Percentiles rank a stretch among this genome's conserved stretches.
phyloP scores from a whole-genome alignment of 2,329 filamentous ascomycete genomes.

The Aspergillus eucalypticola region DNA sequence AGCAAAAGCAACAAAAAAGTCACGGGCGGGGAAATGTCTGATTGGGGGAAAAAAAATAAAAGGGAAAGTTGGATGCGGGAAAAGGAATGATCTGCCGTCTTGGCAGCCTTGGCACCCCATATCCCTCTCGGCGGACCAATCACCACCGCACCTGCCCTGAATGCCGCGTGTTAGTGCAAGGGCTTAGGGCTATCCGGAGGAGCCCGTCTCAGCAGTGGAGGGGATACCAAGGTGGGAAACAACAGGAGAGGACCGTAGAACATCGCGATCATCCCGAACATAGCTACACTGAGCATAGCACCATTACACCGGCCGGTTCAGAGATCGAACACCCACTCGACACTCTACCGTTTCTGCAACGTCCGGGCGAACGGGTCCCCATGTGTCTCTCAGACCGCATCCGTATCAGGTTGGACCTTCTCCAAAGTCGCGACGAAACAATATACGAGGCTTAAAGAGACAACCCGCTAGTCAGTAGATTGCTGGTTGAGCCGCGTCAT shows the following conservation, averaged over 20 bases:
- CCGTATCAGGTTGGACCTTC: neutral
- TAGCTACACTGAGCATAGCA: neutral
- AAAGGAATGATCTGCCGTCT: slow-evolving; percentile 4
- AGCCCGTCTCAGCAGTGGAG: neutral
- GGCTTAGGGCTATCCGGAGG: neutral
- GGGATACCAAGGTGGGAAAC: neutral
- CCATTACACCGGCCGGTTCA: neutral
- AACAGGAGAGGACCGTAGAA: neutral
- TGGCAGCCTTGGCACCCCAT: neutral
- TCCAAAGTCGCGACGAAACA: neutral
- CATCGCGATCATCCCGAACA: neutral
- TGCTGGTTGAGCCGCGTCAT: neutral
- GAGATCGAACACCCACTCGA: neutral
- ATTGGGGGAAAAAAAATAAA: neutral
- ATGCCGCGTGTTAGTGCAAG: neutral
- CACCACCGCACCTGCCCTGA: neutral
- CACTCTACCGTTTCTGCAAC: neutral
- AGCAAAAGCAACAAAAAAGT: neutral
- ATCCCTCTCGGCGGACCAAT: neutral
- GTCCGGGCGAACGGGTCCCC: neutral
- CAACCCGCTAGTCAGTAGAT: neutral
- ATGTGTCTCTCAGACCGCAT: neutral
- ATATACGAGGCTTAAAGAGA: neutral
- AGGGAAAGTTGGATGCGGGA: neutral
- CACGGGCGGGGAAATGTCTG: neutral